Base-by-base conservation (phyloP, 2,329 filamentous ascomycete genomes). In the Colletotrichum neosansevieriae region DNA sequence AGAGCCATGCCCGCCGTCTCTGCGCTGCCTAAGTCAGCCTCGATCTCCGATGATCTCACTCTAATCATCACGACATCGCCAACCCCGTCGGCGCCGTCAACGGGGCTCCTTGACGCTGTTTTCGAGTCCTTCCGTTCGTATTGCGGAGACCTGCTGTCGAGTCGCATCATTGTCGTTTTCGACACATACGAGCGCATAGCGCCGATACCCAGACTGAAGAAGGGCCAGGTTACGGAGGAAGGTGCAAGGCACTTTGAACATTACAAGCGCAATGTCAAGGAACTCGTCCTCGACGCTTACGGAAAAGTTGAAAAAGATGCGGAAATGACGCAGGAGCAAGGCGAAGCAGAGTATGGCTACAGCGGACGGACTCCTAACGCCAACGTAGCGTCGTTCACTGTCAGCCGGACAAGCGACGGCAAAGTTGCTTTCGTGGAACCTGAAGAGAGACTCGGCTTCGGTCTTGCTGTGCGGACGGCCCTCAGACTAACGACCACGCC, bases 31-130 rank as follows among this genome's bases (percentile, higher is more conserved):
- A 21, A 10, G 3, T 19, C 42, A 54, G 19, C 54, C 7, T 53
- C 53, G n/a, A 12, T 69, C 12, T 64, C 49, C 21, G 64, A 72
- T 7, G 45, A 73, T 24, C 49, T 85, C 40, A 84, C 82, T 0
- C 74, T 85, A 58, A 80, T 88, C 54, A 80, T 88, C 70, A 87
- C 86, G 1, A 88, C 85, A 0, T 88, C 86, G 2, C 81, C 85
- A 0, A 88, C 85, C 0, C 86, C 86, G 0, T 88, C 85, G 1
- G 81, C 83, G 0, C 86, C 86, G 0, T 83, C 83, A 0, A 84
- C 84, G 0, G 85, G 86, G 15, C 80, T 88, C 0, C 71, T 88
- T n/a, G 79, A 79, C 0, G 73, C 81, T 0, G 81, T 87, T 2
- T 58, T 87, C 2, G 71, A 75, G 3, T 86, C 84, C 0, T 86